phyloP scores from a whole-genome alignment of 2,329 filamentous ascomycete species.

The Sphaerostilbella broomeana region DNA sequence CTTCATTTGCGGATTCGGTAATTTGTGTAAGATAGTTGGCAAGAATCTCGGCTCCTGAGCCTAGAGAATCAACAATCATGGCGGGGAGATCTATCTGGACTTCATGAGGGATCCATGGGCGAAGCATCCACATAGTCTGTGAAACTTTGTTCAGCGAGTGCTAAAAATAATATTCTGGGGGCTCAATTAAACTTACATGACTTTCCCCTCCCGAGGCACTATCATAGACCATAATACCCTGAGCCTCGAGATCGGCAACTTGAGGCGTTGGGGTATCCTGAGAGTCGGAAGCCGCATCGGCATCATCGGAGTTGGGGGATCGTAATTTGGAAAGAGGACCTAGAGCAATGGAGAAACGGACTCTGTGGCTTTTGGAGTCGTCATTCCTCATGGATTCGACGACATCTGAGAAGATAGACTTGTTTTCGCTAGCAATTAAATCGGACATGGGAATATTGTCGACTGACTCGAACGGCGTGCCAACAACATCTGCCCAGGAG shows the following conservation, averaged over 20 bases:
- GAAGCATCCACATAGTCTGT: conserved; percentile 99
- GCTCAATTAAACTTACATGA: conserved; percentile 58
- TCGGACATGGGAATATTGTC: conserved; percentile 73
- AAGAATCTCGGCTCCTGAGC: conserved; percentile 88
- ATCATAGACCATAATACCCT: conserved; percentile 98
- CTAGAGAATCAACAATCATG: conserved; percentile 84
- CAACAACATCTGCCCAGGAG: conserved; percentile 90
- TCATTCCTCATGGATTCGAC: conserved; percentile 87
- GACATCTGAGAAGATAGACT: conserved; percentile 71
- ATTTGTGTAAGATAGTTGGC: conserved; percentile 88
- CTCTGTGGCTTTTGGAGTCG: conserved; percentile 85
- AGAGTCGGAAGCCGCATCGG: conserved; percentile 32
- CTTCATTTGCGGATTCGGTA: conserved; percentile 74
- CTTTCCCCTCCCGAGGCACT: conserved; percentile 77
- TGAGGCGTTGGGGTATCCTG: conserved; percentile 31
- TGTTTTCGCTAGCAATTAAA: conserved; percentile 70
- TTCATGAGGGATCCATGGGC: conserved; percentile 84
- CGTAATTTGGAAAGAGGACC: conserved; percentile 63
- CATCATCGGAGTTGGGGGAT: conserved; percentile 36
- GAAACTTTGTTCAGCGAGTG: conserved; percentile 9
- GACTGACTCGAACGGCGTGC: conserved; percentile 65
- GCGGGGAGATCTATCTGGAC: conserved; percentile 92
- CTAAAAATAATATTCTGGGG: background rate
- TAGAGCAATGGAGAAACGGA: conserved; percentile 69
- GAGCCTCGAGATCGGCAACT: conserved; percentile 77